These are phyloP conservation scores for Pseudocercospora cruenta DNA, from an alignment of 2,329 filamentous ascomycete genomes.

Conservation along the genomic window DNA sequence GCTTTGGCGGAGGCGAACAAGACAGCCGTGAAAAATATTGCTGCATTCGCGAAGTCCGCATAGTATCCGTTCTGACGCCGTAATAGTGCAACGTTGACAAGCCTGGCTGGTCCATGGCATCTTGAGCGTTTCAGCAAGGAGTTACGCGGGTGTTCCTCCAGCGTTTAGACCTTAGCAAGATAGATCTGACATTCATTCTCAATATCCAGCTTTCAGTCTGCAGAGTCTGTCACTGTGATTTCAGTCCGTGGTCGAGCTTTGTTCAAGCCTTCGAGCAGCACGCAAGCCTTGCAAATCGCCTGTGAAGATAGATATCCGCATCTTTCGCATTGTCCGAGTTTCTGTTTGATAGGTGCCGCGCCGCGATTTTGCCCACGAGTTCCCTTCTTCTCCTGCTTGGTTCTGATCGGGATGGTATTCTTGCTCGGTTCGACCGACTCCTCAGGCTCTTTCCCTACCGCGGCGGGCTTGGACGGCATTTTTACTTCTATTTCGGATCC, in stretches of 20 bases:
- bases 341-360: conserved; percentile 59
- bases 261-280: conserved; percentile 85
- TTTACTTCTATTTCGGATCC: conserved; percentile 68
- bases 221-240: conserved; percentile 37
- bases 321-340: conserved; percentile 78
- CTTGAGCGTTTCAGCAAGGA: conserved; percentile 1
- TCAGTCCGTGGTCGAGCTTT: conserved; percentile 61
- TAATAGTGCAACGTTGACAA: neutral
- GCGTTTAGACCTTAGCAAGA: too few relatives aligned
- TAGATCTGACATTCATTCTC: too few relatives aligned
- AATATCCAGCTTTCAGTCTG: conserved; percentile 14
- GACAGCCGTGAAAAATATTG: conserved; percentile 4
- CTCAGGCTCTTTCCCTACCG: conserved; percentile 17
- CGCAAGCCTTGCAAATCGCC: conserved; percentile 89
- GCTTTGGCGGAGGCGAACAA: neutral
- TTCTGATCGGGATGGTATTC: conserved; percentile 34
- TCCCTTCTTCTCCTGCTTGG: conserved; percentile 39
- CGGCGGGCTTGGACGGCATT: conserved; percentile 18
- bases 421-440: neutral
- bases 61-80: neutral
- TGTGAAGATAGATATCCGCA: conserved; percentile 98
- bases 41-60: neutral
- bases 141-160: neutral
- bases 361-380: conserved; percentile 20
- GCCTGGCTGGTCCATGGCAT: neutral